Base-by-base conservation (phyloP, 139 green algal genomes). In the Axilococcus clingmanii region DNA sequence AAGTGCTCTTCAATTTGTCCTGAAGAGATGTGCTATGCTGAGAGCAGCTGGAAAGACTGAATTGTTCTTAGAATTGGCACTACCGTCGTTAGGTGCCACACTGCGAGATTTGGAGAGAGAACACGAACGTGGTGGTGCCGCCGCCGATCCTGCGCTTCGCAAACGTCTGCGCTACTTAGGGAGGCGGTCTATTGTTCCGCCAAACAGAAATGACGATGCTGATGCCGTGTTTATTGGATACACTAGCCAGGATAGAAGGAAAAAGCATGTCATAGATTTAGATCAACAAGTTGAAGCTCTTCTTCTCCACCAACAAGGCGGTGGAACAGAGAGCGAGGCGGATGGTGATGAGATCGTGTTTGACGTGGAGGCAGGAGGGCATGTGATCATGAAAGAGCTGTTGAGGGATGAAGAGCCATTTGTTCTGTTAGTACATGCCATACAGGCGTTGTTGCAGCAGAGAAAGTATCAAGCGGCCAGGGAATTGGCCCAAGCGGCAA, bases 31-130 rank as follows among this genome's bases (percentile, higher is more conserved):
- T 5, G 17, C 17, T 16, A 36, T 48, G 33, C 12, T 59, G n/a
- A 59, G 33, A n/a, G 36, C 36, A 29, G 52, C 19, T 30, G 22
- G 17, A 23, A 33, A 19, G 9, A 41, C 71, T 58, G 68, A 65
- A 19, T 31, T 35, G 2, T 72, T 61, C 30, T 28, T 74, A 36
- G 53, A 67, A 24, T 27, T 77, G 32, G 52, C 65, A 34, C 33
- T 72, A 40, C 69, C 69, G 0, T 46, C 61, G 41, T 27, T 77
- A 23, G 54, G 51, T 30, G 43, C 49, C 36, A 68, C 67, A 34
- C 55, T 83, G 55, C 25, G 23, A 4, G 40, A 48, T 15, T 50
- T 70, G 20, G 55, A 55, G 27, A 44, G n/a, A n/a, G n/a, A n/a
- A n/a, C n/a, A n/a, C n/a, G n/a, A n/a, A n/a, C n/a, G n/a, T n/a